A percentile compares a stretch with the other conserved stretches of the same genome.
These are phyloP conservation scores for Saccharomycopsis crataegensis DNA, from an alignment of 1,139 yeast genomes.

Conservation along the genomic window DNA sequence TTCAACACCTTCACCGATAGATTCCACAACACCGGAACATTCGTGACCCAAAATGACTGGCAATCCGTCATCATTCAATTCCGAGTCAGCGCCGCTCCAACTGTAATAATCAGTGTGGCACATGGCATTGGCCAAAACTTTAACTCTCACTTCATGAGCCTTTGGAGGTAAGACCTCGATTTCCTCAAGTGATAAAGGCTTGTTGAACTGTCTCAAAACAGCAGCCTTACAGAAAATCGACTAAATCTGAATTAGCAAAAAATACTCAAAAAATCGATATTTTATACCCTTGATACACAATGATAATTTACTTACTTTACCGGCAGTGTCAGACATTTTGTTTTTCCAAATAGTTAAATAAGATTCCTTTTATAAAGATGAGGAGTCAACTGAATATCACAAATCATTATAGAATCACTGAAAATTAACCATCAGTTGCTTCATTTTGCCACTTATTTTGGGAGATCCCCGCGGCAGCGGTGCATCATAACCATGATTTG, in stretches of 20 bases:
- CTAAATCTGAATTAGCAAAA: slow-evolving; percentile 27
- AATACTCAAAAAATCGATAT: not conserved
- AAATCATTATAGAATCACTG: no score
- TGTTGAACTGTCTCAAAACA: slow-evolving; percentile 92
- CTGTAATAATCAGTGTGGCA: slow-evolving; percentile 99
- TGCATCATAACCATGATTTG: no score
- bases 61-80: slow-evolving; percentile 61
- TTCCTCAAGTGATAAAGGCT: slow-evolving; percentile 80
- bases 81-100: slow-evolving; percentile 89
- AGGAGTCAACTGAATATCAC: no score
- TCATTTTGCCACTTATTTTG: no score
- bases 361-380: no score
- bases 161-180: slow-evolving; percentile 88
- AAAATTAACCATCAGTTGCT: no score
- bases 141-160: slow-evolving; percentile 95
- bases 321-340: slow-evolving; percentile 5
- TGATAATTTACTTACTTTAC: not conserved
- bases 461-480: no score
- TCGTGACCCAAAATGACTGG: slow-evolving; percentile 92
- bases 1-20: slow-evolving; percentile 80
- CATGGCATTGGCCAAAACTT: slow-evolving; percentile 81
- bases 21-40: slow-evolving; percentile 94
- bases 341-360: no score
- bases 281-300: not conserved
- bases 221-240: slow-evolving; percentile 92